phyloP scores from a whole-genome alignment of 2,329 filamentous ascomycete species.

The Sarocladiaceae sp. region DNA sequence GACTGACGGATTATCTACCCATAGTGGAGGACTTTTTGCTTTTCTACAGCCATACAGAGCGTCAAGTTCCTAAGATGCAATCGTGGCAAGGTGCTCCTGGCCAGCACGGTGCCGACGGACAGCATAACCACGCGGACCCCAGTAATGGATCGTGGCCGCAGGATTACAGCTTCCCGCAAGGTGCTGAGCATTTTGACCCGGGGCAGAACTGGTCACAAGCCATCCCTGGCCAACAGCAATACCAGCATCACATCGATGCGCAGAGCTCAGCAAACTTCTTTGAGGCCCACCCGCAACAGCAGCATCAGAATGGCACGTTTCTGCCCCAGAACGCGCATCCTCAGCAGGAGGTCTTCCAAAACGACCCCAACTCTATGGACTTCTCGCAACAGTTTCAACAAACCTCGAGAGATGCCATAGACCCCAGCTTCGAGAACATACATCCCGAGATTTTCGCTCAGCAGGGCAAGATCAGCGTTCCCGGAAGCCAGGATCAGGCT shows the following conservation, averaged over 20 bases:
- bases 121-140: slow-evolving; percentile 10
- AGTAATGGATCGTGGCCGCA: slow-evolving; percentile 26
- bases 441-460: slow-evolving; percentile 33
- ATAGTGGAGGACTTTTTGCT: too few relatives aligned
- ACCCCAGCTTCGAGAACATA: slow-evolving; percentile 32
- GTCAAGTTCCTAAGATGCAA: slow-evolving; percentile 27
- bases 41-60: background rate
- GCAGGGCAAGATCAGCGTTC: slow-evolving; percentile 23
- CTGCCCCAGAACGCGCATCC: slow-evolving; percentile 23
- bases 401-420: slow-evolving; percentile 29
- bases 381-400: slow-evolving; percentile 30
- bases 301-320: slow-evolving; percentile 28
- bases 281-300: slow-evolving; percentile 26
- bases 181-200: slow-evolving; percentile 33
- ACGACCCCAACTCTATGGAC: slow-evolving; percentile 24
- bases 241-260: slow-evolving; percentile 7
- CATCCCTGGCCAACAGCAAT: slow-evolving; percentile 28
- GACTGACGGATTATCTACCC: background rate
- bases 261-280: slow-evolving; percentile 24
- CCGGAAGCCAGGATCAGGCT: slow-evolving; percentile 25
- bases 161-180: slow-evolving; percentile 27
- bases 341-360: slow-evolving; percentile 24
- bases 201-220: slow-evolving; percentile 34
- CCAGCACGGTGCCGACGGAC: slow-evolving; percentile 32
- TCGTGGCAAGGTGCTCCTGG: slow-evolving; percentile 30